Conservation (phyloP, 768 basidiomycete species). For the Macrolepiota dolichaula region DNA sequence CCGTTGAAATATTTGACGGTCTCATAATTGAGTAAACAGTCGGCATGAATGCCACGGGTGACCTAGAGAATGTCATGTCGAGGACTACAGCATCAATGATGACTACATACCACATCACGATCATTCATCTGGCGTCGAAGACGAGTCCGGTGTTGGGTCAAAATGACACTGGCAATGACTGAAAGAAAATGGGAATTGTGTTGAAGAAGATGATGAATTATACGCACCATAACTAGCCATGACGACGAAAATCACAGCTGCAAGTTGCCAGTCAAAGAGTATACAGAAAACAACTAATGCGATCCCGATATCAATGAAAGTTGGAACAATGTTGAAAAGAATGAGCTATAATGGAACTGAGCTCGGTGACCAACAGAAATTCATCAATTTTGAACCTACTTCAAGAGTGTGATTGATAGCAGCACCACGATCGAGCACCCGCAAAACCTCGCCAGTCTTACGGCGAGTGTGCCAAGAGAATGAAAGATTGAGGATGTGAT, state of each 20-base stretch:
- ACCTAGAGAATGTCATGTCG: constrained; percentile 33
- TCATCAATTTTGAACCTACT: constrained; percentile 27
- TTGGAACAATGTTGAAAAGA: constrained; percentile 82
- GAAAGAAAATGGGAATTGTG: constrained; percentile 36
- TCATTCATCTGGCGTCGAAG: constrained; percentile 81
- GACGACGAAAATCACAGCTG: constrained; percentile 64
- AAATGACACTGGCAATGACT: constrained; percentile 54
- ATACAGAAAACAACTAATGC: constrained; percentile 67
- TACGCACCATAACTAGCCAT: constrained; percentile 71
- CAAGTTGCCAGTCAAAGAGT: constrained; percentile 64
- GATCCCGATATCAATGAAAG: constrained; percentile 73
- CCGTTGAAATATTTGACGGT: constrained; percentile 91
- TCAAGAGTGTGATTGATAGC: constrained; percentile 84
- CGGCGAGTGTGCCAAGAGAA: constrained; percentile 79
- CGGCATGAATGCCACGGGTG: constrained; percentile 81
- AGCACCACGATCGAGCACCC: constrained; percentile 79
- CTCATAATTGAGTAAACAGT: constrained; percentile 77
- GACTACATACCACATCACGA: constrained; percentile 58
- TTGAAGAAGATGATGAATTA: constrained; percentile 21
- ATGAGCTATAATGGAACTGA: constrained; percentile 45
- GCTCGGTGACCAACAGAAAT: background rate
- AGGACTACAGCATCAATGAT: background rate
- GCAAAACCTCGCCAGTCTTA: constrained; percentile 83
- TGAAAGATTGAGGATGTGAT: constrained; percentile 84
- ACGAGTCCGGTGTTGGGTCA: constrained; percentile 73